These are phyloP conservation scores for Fusarium tupiense DNA, from an alignment of 2,329 filamentous ascomycete species.

Conservation along the genomic window DNA sequence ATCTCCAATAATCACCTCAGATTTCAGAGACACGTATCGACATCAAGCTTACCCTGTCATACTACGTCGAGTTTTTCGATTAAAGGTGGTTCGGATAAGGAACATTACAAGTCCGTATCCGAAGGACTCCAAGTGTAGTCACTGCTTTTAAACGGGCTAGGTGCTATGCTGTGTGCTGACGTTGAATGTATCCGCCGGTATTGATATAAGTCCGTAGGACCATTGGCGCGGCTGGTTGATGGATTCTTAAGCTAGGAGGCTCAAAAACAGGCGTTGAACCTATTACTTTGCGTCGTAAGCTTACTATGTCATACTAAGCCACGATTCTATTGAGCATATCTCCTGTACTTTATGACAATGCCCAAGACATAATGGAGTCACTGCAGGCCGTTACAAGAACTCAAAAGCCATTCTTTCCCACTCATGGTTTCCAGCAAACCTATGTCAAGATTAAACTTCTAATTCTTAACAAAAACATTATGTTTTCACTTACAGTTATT, in stretches of 20 bases:
- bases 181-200: neutral
- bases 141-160: fast-evolving
- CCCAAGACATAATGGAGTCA: fast-evolving
- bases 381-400: fast-evolving
- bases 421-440: fast-evolving
- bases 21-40: fast-evolving
- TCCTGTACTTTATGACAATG: neutral
- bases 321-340: neutral
- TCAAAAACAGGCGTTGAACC: fast-evolving
- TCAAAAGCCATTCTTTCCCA: fast-evolving
- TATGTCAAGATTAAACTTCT: fast-evolving
- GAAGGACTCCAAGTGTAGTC: fast-evolving
- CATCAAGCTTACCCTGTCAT: neutral
- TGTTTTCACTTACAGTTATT: fast-evolving
- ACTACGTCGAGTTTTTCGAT: fast-evolving
- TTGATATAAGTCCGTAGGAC: neutral
- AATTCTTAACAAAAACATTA: fast-evolving
- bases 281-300: neutral
- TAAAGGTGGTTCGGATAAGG: neutral
- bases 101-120: neutral
- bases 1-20: fast-evolving
- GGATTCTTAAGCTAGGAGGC: fast-evolving
- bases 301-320: neutral
- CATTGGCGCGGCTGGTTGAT: neutral
- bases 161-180: neutral